Evolutionary conservation across 1,284 basidiomycete genomes (phyloP), one percentile per base, ranked within the genome.

Genomic region (Cryptococcus amylolentus): DNA sequence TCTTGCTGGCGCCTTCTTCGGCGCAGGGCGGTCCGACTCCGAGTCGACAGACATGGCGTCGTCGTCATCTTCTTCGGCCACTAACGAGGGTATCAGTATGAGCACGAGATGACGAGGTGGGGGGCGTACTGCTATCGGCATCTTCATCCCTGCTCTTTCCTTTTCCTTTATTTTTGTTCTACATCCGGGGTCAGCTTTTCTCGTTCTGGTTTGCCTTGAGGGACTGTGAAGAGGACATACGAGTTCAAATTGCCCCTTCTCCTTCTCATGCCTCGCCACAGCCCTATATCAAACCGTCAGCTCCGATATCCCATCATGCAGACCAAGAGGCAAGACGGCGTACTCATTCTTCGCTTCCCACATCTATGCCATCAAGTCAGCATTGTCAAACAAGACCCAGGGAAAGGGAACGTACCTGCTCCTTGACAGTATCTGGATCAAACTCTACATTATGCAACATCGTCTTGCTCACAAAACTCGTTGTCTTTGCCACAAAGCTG

Each of bases 41-140:
- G 31, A 35, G 31, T 35, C 31, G 31, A 35, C 31, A 35, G 31
- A 35, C 31, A 35, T 35, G 6, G 31, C 31, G 6, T 35, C 31
- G 77, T 48, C 42, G 52, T 65, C 57, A 51, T 68, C 69, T 5
- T 69, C 69, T 37, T 61, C 69, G 31, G 62, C 63, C 48, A 54
- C 49, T 52, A 20, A 26, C 28, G 14, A n/a, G 23, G 1, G 31
- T 35, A 23, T n/a, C n/a, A n/a, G n/a, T 9, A 9, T 31, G 28
- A 31, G 28, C 9, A 35, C 27, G 40, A n/a, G 20, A 23, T 18
- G 8, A 13, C 14, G 16, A 45, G 18, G 23, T 23, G 23, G 48
- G 16, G 14, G 1, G 60, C 82, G 84, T 82, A 79, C 82, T 93
- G 14, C 89, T 92, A 69, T 93, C 90, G 27, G 83, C 83, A 1